A percentile compares a stretch with the other conserved stretches of the same genome.
Evolutionary conservation across 75 land plant genomes (phyloP).

Genomic region (Selaginella tamariscina): DNA sequence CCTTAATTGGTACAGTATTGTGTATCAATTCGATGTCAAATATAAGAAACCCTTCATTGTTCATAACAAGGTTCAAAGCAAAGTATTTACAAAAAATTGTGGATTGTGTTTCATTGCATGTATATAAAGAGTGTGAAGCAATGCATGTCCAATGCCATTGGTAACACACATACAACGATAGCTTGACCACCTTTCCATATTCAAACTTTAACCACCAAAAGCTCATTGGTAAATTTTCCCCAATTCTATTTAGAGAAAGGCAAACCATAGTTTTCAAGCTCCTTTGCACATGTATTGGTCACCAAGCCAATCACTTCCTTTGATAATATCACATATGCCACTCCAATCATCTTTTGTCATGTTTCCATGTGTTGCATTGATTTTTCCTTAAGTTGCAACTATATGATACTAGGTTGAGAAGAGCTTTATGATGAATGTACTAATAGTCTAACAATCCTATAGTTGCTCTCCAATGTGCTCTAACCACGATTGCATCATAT

Average conservation of each 20-base stretch:
- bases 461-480: slow-evolving; percentile 88
- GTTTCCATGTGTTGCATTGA: slow-evolving; percentile 94
- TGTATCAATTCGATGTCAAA: too few relatives aligned
- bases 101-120: slow-evolving; percentile 95
- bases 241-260: slow-evolving; percentile 90
- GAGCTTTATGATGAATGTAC: slow-evolving; percentile 89
- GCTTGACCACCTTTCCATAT: slow-evolving; percentile 98
- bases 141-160: slow-evolving; percentile 93
- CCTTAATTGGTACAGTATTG: too few relatives aligned
- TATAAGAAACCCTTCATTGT: slow-evolving; percentile 59
- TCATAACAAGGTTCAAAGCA: slow-evolving; percentile 85
- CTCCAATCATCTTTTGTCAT: slow-evolving; percentile 98
- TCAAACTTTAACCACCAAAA: slow-evolving; percentile 93
- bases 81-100: slow-evolving; percentile 95
- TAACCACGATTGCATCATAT: slow-evolving; percentile 90
- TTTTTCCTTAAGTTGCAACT: slow-evolving; percentile 99
- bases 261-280: slow-evolving; percentile 88
- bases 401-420: slow-evolving; percentile 98
- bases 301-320: slow-evolving; percentile 99
- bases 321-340: slow-evolving; percentile 96
- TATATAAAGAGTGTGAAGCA: slow-evolving; percentile 91
- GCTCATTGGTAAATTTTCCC: slow-evolving; percentile 99
- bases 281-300: slow-evolving; percentile 97
- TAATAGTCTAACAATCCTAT: slow-evolving; percentile 93
- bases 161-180: slow-evolving; percentile 99